Evolutionary conservation across 768 basidiomycete species (phyloP).

Genomic region (Hypholoma fasciculare): DNA sequence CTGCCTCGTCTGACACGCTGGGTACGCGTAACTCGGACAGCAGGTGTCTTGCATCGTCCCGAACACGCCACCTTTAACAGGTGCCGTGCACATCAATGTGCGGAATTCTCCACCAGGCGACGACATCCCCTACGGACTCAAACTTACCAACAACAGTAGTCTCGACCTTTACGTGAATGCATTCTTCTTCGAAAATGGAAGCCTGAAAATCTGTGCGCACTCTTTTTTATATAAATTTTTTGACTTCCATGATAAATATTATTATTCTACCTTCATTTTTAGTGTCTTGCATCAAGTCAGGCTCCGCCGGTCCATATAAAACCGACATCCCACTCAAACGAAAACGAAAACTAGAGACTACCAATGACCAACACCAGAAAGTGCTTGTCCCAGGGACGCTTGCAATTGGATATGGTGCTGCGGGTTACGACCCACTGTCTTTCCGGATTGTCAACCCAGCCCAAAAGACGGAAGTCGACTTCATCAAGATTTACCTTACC

Average conservation of each 20-base stretch:
- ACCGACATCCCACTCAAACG: neutral
- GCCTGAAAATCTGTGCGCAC: neutral
- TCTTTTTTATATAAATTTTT: neutral
- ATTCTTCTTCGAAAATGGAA: neutral
- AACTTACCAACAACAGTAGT: neutral
- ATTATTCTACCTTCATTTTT: too few species aligned
- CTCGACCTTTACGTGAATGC: neutral
- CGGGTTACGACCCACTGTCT: neutral
- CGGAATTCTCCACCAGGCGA: neutral
- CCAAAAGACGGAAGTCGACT: neutral
- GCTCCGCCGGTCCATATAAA: neutral
- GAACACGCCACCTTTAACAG: too few species aligned
- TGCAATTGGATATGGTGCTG: neutral
- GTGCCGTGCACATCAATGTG: too few species aligned
- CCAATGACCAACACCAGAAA: neutral
- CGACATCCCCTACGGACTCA: neutral
- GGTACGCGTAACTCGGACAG: too few species aligned
- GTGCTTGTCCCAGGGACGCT: neutral
- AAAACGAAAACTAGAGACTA: neutral
- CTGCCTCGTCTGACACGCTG: too few species aligned
- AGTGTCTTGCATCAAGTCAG: neutral
- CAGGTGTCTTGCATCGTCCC: too few species aligned
- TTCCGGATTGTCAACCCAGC: neutral
- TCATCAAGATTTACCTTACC: slow-evolving; percentile 1
- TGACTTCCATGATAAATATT: too few species aligned